A percentile compares a stretch with the other conserved stretches of the same genome.
Evolutionary conservation across 805 yeast genomes (phyloP).

Genomic region (Metschnikowia gelsemii): DNA sequence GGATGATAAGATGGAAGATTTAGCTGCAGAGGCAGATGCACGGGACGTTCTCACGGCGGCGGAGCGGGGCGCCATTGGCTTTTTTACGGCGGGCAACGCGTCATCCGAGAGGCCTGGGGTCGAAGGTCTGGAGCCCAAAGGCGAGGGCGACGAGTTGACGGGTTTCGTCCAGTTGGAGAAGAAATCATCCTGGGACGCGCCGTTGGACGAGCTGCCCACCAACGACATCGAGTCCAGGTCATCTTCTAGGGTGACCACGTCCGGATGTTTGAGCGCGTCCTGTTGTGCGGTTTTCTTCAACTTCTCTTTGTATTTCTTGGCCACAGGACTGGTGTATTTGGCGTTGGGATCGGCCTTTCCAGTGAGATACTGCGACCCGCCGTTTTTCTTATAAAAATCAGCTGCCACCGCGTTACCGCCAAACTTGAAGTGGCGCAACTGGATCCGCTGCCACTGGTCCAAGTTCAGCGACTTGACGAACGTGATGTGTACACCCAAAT

Average conservation of each 20-base stretch:
- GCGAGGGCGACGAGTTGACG: conserved; percentile 51
- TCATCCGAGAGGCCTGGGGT: conserved; percentile 47
- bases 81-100: conserved; percentile 16
- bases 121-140: conserved; percentile 44
- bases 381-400: conserved; percentile 79
- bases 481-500: conserved; percentile 92
- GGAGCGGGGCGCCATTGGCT: conserved; percentile 24
- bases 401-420: conserved; percentile 91
- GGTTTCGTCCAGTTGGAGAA: conserved; percentile 91
- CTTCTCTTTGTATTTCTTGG: conserved; percentile 78
- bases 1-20: conserved; percentile 43
- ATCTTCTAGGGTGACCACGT: conserved; percentile 77
- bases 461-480: conserved; percentile 89
- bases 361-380: conserved; percentile 68
- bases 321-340: conserved; percentile 79
- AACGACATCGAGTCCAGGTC: conserved; percentile 58
- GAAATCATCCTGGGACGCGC: conserved; percentile 72
- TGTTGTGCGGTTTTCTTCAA: conserved; percentile 63
- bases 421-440: conserved; percentile 85
- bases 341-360: conserved; percentile 61
- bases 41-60: conserved; percentile 28
- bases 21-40: conserved; percentile 29
- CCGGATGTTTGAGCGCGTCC: conserved; percentile 74
- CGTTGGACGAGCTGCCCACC: conserved; percentile 34
- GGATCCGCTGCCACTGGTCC: conserved; percentile 92